Percentiles rank a stretch among this genome's conserved stretches.
Evolutionary conservation across 208 protist species (phyloP).

Genomic region (Leishmania tarentolae): DNA sequence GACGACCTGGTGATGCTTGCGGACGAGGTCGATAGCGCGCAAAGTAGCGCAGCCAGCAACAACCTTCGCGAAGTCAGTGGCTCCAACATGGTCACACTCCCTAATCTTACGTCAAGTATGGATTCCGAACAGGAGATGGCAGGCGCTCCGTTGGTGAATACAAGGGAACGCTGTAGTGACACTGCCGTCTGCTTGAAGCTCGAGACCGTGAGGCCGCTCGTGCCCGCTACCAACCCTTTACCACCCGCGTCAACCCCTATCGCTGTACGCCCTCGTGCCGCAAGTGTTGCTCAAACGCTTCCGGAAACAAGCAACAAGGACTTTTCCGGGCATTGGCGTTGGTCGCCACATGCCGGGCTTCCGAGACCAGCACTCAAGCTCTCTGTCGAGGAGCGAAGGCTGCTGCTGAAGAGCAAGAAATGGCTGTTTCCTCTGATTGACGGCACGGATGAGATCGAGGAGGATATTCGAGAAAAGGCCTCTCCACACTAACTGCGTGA

Average conservation of each 20-base stretch:
- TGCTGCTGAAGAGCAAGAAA: slow-evolving; percentile 21
- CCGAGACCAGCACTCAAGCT: slow-evolving; percentile 12
- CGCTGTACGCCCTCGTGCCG: background rate
- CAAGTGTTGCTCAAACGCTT: background rate
- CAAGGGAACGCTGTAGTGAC: background rate
- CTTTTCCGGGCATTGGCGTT: background rate
- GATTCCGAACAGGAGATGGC: slow-evolving; percentile 10
- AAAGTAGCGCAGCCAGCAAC: slow-evolving; percentile 6
- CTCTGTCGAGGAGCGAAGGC: slow-evolving; percentile 28
- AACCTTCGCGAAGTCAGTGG: slow-evolving; percentile 15
- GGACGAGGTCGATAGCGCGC: slow-evolving; percentile 7
- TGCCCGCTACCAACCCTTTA: slow-evolving; percentile 2
- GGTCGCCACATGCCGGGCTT: background rate
- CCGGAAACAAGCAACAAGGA: background rate
- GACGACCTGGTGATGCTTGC: slow-evolving; percentile 30
- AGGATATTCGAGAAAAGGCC: background rate
- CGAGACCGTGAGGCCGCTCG: background rate
- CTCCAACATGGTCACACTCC: slow-evolving; percentile 7
- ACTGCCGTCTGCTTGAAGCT: background rate
- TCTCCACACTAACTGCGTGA: background rate
- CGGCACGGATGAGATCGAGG: slow-evolving; percentile 22
- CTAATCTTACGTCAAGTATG: slow-evolving; percentile 5
- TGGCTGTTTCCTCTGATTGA: slow-evolving; percentile 34
- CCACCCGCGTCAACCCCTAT: background rate
- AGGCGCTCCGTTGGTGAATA: slow-evolving; percentile 1